Conservation (phyloP, 2,329 filamentous ascomycete species). For the Gremmenia infestans region DNA sequence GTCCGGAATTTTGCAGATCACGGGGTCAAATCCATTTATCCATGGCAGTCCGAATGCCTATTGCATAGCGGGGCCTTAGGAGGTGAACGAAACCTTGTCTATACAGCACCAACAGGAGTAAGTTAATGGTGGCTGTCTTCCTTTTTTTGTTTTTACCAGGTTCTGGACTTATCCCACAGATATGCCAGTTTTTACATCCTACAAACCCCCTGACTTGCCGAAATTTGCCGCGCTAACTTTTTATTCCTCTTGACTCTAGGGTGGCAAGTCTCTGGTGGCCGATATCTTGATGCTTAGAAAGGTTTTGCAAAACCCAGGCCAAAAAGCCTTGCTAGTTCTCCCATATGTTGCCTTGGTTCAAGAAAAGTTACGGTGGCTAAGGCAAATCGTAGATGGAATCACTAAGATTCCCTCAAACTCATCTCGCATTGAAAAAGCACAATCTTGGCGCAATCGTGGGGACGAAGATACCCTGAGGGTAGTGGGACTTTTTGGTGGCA, state of each 20-base stretch:
- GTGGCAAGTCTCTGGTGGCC: constrained; percentile 72
- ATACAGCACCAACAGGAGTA: constrained; percentile 67
- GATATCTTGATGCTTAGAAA: constrained; percentile 68
- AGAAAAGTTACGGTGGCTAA: constrained; percentile 72
- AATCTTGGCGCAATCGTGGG: constrained; percentile 49
- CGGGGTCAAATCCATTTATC: constrained; percentile 70
- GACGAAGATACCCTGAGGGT: constrained; percentile 58
- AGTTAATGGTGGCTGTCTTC: background rate
- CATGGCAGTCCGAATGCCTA: constrained; percentile 74
- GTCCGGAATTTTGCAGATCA: constrained; percentile 60
- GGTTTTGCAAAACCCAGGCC: constrained; percentile 55
- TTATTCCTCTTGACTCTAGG: constrained; percentile 27
- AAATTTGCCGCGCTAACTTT: background rate
- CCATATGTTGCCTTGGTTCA: constrained; percentile 77
- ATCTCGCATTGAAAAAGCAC: constrained; percentile 19
- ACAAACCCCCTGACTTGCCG: background rate
- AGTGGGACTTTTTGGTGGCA: constrained; percentile 70
- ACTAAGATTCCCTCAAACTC: constrained; percentile 25
- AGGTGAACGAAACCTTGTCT: constrained; percentile 68
- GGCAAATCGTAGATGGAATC: constrained; percentile 59
- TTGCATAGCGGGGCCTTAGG: constrained; percentile 60
- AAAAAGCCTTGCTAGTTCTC: constrained; percentile 67
- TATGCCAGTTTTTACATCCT: background rate
- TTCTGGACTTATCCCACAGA: background rate
- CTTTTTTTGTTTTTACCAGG: background rate